Evolutionary conservation across 805 yeast species (phyloP), one percentile per base, ranked within the genome.

Genomic region (Candida dajiaensis): DNA sequence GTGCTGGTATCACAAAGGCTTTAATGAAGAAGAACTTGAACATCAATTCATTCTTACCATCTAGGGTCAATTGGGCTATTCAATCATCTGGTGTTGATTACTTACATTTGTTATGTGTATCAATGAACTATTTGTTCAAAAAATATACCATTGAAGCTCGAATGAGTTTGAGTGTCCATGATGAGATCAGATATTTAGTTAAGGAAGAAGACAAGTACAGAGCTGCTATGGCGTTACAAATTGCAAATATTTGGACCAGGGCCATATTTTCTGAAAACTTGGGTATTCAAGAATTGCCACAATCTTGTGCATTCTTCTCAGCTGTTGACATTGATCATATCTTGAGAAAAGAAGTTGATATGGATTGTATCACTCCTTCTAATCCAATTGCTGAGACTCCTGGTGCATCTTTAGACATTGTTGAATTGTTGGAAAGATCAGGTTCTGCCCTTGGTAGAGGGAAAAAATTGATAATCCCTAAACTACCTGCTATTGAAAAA

Each of bases 1-100:
- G 97, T 1, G 96, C 97, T 6, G 87, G 95, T 13, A 89, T 94
- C 41, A 94, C 99, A 0, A 80, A 80, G 48, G 96, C 98, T 0
- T 69, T 94, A 48, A 75, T 77, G 54, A 75, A 77, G 38, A 69
- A 71, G 44, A 83, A 92, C 62, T 71, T 94, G 55, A 33, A 33
- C 38, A 69, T 78, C 35, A 78, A 78, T 51, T 69, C 80, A 1
- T 94, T 83, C 61, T 67, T 94, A 53, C 94, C 99, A 0, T 89
- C 97, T 2, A 68, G 99, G 57, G 83, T 90, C 52, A 94, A 94
- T 59, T 94, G 99, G 99, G 88, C 97, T 0, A 94, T 94, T 61
- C 99, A 94, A 64, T 88, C 97, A 20, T 88, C 97, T 1, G 99
- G 99, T 33, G 99, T 95, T 18, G 99, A 94, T 63, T 94, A 95